A percentile compares a stretch with the other conserved stretches of the same genome.
These are phyloP conservation scores for Diaporthe helianthi DNA, from an alignment of 2,329 filamentous ascomycete species.

Conservation along the genomic window DNA sequence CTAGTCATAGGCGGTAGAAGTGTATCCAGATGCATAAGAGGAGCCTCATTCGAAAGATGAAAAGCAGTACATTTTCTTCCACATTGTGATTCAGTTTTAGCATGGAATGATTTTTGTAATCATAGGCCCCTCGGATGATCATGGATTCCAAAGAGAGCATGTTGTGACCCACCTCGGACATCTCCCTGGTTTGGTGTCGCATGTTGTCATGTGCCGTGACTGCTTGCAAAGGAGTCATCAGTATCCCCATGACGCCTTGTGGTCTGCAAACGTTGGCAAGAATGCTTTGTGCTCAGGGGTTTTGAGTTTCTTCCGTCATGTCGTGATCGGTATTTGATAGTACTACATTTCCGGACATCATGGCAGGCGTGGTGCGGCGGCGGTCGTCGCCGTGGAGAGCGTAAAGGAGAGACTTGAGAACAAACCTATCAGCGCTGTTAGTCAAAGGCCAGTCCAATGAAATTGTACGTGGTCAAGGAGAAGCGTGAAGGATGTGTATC, in stretches of 20 bases:
- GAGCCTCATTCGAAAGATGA: conserved; percentile 82
- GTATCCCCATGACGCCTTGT: neutral
- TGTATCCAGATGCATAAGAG: conserved; percentile 42
- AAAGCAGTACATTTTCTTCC: conserved; percentile 75
- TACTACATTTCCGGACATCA: conserved; percentile 52
- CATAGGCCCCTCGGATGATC: conserved; percentile 53
- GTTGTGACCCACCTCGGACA: conserved; percentile 40
- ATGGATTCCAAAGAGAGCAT: conserved; percentile 36
- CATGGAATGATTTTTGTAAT: conserved; percentile 77
- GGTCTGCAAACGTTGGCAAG: neutral
- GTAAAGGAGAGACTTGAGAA: conserved; percentile 28
- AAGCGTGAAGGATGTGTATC: conserved; percentile 40
- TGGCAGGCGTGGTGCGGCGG: conserved; percentile 37
- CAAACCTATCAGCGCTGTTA: conserved; percentile 37
- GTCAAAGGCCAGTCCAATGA: conserved; percentile 24
- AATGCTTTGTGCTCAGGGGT: conserved; percentile 36
- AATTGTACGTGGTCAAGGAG: conserved; percentile 5
- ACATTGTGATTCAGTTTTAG: conserved; percentile 76
- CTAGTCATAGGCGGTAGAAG: conserved; percentile 37
- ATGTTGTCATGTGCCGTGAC: neutral
- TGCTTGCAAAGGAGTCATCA: conserved; percentile 24
- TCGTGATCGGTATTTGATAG: conserved; percentile 52
- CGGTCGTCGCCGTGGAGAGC: neutral
- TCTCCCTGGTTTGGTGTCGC: neutral
- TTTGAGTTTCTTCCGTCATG: conserved; percentile 40